Base-by-base conservation (phyloP, 176 grass and related monocot species). In the Lolium rigidum region DNA sequence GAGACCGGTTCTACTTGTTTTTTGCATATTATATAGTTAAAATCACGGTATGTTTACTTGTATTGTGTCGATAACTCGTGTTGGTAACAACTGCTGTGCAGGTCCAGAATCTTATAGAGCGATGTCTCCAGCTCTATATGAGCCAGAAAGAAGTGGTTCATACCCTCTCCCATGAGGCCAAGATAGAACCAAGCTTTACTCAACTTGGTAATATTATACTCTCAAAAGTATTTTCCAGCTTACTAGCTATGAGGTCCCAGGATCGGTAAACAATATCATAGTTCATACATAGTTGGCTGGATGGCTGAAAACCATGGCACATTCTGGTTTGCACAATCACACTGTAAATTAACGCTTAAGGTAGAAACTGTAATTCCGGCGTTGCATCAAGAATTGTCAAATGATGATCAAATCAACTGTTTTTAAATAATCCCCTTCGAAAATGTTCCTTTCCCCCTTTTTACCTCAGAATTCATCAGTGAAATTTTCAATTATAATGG, bases 181-280 rank as follows among this genome's bases (percentile, higher is more conserved):
- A 96, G 48, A 99, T 99, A 80, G 97, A 96, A 62, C 97, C 97
- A 31, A 83, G 88, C 77, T 91, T 99, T 80, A 99, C 97, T 81
- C 88, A 99, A 74, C 97, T 94, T 78, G 97, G 97, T 99, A 94
- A 75, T 41, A 13, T 76, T 21, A 0, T 41, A 62, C 20, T n/a
- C 20, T 80, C 14, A 21, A 8, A 60, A 10, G 44, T 26, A 76
- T 16, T 5, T 67, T 28, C 44, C 44, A 38, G 22, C 22, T 65
- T 82, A 28, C 25, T 35, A 82, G 72, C 22, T 83, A 13, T 41
- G n/a, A 13, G n/a, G 49, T 85, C 66, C 25, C 41, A 46, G 56
- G 21, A 62, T 28, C 12, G 17, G 24, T n/a, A 18, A 80, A 18
- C 16, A 59, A 9, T 9, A 44, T 21, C 25, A 16, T 66, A 52